phyloP scores from a whole-genome alignment of 2,329 filamentous ascomycete species.

The Neofusicoccum kwambonambiense region DNA sequence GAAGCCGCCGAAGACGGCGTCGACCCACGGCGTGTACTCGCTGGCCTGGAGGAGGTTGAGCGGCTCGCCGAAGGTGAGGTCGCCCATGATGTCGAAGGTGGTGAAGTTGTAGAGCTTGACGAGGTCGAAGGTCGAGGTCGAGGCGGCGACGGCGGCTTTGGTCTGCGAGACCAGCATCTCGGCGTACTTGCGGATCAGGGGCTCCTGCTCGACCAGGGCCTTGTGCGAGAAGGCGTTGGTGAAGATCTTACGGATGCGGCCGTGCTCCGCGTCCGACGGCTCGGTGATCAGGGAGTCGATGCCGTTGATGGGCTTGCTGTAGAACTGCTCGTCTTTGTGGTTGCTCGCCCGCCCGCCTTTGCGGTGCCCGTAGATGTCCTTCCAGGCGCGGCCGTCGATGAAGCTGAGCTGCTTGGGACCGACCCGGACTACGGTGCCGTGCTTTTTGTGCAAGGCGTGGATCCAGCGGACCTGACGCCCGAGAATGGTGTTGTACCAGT shows the following conservation, averaged over 20 bases:
- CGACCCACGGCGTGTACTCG: slow-evolving; percentile 34
- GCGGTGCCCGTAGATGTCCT: no score
- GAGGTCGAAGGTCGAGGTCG: slow-evolving; percentile 12
- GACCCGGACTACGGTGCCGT: no score
- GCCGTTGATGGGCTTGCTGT: no score
- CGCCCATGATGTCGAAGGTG: slow-evolving; percentile 35
- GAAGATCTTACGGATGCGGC: slow-evolving; percentile 37
- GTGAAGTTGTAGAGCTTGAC: slow-evolving; percentile 30
- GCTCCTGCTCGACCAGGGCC: slow-evolving; percentile 40
- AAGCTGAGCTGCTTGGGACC: no score
- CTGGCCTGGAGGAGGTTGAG: slow-evolving; percentile 29
- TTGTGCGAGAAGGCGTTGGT: slow-evolving; percentile 42
- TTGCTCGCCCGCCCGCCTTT: no score
- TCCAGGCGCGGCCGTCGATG: no score
- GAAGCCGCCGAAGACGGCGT: slow-evolving; percentile 28
- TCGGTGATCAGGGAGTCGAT: slow-evolving; percentile 26
- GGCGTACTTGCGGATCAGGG: slow-evolving; percentile 40
- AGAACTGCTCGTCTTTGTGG: no score
- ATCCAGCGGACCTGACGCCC: no score
- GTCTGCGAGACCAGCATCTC: slow-evolving; percentile 40
- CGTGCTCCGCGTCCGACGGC: slow-evolving; percentile 37
- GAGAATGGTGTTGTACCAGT: no score
- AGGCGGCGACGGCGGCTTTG: slow-evolving; percentile 15
- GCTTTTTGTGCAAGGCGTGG: no score
- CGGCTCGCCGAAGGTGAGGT: slow-evolving; percentile 33